Base-by-base conservation (phyloP, 1,284 basidiomycete species). In the Apiotrichum sp. region DNA sequence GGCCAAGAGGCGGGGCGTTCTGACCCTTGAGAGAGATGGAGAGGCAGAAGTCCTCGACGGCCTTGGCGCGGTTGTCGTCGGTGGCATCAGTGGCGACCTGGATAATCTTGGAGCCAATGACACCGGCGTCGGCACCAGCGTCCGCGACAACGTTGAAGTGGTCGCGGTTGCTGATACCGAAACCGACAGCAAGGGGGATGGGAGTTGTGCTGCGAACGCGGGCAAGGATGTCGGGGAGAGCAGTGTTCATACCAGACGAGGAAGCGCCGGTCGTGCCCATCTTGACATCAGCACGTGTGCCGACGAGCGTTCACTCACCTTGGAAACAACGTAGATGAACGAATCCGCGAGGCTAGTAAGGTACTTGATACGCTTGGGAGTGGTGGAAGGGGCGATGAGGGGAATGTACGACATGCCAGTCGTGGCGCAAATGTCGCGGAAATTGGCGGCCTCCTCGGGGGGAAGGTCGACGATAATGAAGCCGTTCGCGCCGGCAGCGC, bases 251-350 rank as follows among this genome's bases (percentile, higher is more conserved):
- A 0, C 79, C 81, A 10, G 84, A 83, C 31, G 85, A 84, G 1
- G 90, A 88, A 3, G 93, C 97, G 42, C 95, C 96, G 1, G 95
- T 98, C 1, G 90, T 95, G 33, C 95, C 95, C 93, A 98, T 98
- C 89, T 96, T 65, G 11, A 14, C 16, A n/a, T 47, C 8, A 47
- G 35, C n/a, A n/a, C n/a, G n/a, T n/a, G n/a, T n/a, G n/a, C n/a
- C n/a, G n/a, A n/a, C n/a, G n/a, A n/a, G n/a, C n/a, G n/a, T n/a
- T n/a, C 38, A 60, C 76, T 48, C 65, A 88, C 88, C 80, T 89
- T 91, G 39, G 89, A 93, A 9, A 96, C 91, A 53, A 98, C 86
- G 74, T 99, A 99, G 66, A 99, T 92, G 80, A 98, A 98, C 4
- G 88, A 86, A 75, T 98, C 95, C 29, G 96, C 93, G 62, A 98